These are phyloP conservation scores for Wolfiporia cocos DNA, from an alignment of 1,284 basidiomycete species.

Conservation along the genomic window DNA sequence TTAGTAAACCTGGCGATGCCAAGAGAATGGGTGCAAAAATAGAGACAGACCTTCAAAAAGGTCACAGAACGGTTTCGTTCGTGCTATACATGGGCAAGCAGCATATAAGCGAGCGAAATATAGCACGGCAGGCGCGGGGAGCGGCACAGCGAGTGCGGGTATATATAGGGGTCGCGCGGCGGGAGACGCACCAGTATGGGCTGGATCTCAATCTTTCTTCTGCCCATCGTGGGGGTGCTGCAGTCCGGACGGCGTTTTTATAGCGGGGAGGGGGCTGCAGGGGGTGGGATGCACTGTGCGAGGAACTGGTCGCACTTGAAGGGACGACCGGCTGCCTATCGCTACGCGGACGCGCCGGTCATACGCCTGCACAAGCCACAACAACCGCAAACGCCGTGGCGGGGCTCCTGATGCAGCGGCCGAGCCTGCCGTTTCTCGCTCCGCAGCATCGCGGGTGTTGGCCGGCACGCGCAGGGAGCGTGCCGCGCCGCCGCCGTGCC, in stretches of 20 bases:
- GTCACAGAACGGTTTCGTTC: conserved; percentile 89
- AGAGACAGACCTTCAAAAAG: conserved; percentile 72
- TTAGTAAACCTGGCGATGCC: conserved; percentile 28
- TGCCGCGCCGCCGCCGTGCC: too few relatives aligned
- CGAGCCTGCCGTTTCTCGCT: neutral
- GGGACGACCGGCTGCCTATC: conserved; percentile 11
- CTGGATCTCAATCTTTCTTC: conserved; percentile 87
- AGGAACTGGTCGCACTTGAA: conserved; percentile 12
- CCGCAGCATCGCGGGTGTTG: neutral
- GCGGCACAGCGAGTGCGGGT: conserved; percentile 15
- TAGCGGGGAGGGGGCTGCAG: conserved; percentile 11
- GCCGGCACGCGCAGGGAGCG: too few relatives aligned
- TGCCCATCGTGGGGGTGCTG: conserved; percentile 50
- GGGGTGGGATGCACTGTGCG: conserved; percentile 12
- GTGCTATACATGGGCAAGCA: conserved; percentile 49
- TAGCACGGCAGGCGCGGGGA: conserved; percentile 16
- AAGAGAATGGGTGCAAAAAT: conserved; percentile 27
- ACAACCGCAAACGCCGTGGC: conserved; percentile 27
- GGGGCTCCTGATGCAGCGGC: conserved; percentile 20
- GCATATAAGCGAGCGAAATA: conserved; percentile 20
- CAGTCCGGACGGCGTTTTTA: conserved; percentile 7
- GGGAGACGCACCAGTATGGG: conserved; percentile 64
- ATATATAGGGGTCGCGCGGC: conserved; percentile 16
- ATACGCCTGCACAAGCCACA: conserved; percentile 19
- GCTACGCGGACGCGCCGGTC: conserved; percentile 10